These are phyloP conservation scores for Boletus rufocinnamomeus DNA, from an alignment of 768 basidiomycete genomes.

Conservation along the genomic window DNA sequence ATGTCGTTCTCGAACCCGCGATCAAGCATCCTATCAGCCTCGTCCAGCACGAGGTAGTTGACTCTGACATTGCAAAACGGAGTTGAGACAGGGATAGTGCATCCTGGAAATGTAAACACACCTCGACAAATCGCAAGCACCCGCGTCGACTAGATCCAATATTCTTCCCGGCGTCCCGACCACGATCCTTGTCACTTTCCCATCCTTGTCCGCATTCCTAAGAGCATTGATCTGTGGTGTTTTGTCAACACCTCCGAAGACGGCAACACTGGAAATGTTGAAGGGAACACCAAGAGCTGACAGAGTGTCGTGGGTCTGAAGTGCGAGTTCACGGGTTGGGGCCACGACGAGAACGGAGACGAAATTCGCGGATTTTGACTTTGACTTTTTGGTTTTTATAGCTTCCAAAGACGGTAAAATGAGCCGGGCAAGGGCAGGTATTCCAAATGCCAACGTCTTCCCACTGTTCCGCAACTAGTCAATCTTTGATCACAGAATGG, in stretches of 20 bases:
- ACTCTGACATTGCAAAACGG: constrained; percentile 50
- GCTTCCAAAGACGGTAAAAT: constrained; percentile 34
- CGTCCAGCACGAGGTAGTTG: constrained; percentile 90
- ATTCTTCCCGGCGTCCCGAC: constrained; percentile 96
- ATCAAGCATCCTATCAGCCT: constrained; percentile 98
- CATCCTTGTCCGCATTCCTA: constrained; percentile 50
- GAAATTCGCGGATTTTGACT: constrained; percentile 30
- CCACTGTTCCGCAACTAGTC: constrained; percentile 52
- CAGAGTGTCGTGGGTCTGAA: constrained; percentile 91
- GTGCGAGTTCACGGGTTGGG: constrained; percentile 94
- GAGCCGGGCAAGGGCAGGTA: constrained; percentile 80
- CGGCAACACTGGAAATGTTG: constrained; percentile 78
- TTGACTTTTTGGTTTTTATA: constrained; percentile 32
- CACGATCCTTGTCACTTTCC: constrained; percentile 68
- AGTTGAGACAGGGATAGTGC: background rate
- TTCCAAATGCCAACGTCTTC: constrained; percentile 94
- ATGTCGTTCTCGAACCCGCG: constrained; percentile 99
- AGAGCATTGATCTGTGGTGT: constrained; percentile 75
- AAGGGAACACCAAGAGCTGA: constrained; percentile 70
- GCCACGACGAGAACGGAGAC: constrained; percentile 80
- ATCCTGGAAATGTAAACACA: constrained; percentile 38
- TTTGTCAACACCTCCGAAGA: constrained; percentile 96
- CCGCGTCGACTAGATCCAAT: constrained; percentile 88
- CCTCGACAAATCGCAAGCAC: constrained; percentile 78
- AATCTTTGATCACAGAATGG: background rate